Evolutionary conservation across 805 yeast genomes (phyloP), one percentile per base, ranked within the genome.

Genomic region (Cyberlindnera xishuangbannaensis): DNA sequence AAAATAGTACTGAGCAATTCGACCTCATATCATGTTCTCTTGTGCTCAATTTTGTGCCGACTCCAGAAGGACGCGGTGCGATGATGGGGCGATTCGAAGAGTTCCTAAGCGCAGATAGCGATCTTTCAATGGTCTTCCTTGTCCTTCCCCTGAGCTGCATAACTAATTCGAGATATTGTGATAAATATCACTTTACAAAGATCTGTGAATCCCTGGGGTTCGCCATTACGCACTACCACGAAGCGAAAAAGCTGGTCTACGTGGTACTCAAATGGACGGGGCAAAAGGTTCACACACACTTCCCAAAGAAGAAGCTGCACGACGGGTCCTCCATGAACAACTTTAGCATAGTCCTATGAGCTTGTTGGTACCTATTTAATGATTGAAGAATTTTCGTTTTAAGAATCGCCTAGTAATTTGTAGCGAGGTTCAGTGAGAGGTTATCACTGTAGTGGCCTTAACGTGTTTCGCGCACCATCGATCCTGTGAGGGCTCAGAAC

Each of bases 141-240:
- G 97, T 90, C 6, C 60, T 90, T 4, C 98, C 98, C 0, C 64
- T 83, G 22, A 95, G 97, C 0, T 90, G 98, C 53, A 64, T 85
- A 1, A 55, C 62, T 7, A 88, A 90, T 54, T 87, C 97, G 1
- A 65, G 97, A 28, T 90, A 88, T 53, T 75, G 80, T 55, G 70
- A 73, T 41, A 62, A 65, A 25, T 52, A 50, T 0, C 56, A 54
- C 17, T 59, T 73, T 27, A 44, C 54, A 2, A 53, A 56, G 2
- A 68, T 87, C 10, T 69, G 81, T 73, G 21, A 39, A 0, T 46
- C 64, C 7, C 58, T 85, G n/a, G 96, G 96, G 0, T 86, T 76
- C 42, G 40, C 37, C 7, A 40, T 62, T 22, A 31, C 66, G 5
- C 51, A 62, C 29, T 62, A 66, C 37, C 73, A 81, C 42, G 74